Evolutionary conservation across 768 basidiomycete genomes (phyloP), one percentile per base, ranked within the genome.

Genomic region (Trametes meyenii): DNA sequence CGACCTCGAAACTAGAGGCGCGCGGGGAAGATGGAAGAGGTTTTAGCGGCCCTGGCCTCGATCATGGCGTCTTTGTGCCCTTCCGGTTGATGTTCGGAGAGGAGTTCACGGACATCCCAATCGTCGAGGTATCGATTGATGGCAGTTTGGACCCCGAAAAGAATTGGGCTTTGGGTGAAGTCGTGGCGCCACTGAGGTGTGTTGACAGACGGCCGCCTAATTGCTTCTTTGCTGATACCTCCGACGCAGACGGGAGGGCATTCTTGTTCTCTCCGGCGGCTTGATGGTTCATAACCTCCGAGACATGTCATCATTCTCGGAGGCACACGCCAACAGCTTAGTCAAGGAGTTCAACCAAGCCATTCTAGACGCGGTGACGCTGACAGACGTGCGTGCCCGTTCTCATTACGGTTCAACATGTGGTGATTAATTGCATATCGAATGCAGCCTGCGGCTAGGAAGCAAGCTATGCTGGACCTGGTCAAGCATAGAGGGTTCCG

Each of bases 21-120:
- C 82, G 89, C 14, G 89, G 89, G 2, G 66, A 71, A 57, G 89
- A 91, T 64, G 90, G 89, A 11, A 75, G 88, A 19, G 87, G 88
- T 0, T 86, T 83, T 68, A 49, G 67, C 48, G 87, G 86, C 0
- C 82, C 87, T 0, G 90, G 89, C 6, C 73, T 91, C 0, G 89
- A 91, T 68, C 89, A 91, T 67, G 91, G 90, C 23, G 89, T 92
- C 46, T 92, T 92, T 70, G 77, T 93, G 13, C 91, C 91, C 2
- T 90, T 92, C 78, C 77, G 80, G 46, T 70, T 87, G 61, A 92
- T 92, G 90, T 92, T 92, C 67, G 87, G 88, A 7, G 81, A 86
- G 49, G 80, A 81, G 49, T 81, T 86, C 58, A 78, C 69, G 24
- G 78, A 81, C 5, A 74, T 92, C 17, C 91, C 91, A 2, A 81